Base-by-base conservation (phyloP, 352 stramenopile species). In the Pythium biforme region DNA sequence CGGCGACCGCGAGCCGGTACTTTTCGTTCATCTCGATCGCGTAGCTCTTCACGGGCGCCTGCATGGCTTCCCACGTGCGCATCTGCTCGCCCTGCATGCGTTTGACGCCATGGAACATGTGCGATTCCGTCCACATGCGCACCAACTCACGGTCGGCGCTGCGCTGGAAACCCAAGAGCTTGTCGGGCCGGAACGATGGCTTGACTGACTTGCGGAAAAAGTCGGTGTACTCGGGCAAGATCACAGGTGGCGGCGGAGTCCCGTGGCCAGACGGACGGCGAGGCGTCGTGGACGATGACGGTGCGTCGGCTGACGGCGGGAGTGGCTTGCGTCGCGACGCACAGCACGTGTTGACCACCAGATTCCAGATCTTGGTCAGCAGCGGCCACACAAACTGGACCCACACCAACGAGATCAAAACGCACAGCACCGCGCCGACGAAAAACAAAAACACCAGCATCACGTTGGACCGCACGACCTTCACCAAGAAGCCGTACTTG, bases 401-500 rank as follows among this genome's bases (percentile, higher is more conserved):
- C 67, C 76, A 83, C 1, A 94, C 63, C 0, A 76, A 73, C 50
- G 84, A 89, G 5, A 94, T 47, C 7, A 93, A 55, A 20, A 93
- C 74, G 3, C 68, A 73, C 1, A 79, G 48, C 6, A 92, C 37
- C 11, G 84, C 56, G n/a, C 79, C 15, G 14, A 80, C 56, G 14
- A 89, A 86, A n/a, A 89, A 70, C 1, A 92, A 40, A 22, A 90
- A 86, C 51, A 92, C 76, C 25, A 88, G 61, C 79, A 91, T 86
- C 19, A 81, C 78, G 69, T 92, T 90, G 10, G 79, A 70, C 22
- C 77, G 81, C 14, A 92, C 66, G 33, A 94, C 64, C 63, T 91
- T 92, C 41, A 88, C 74, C 14, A 92, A 64, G 43, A 91, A 73
- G 39, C 79, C 75, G 45, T 78, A 49, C 17, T 86, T 29, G n/a